Base-by-base conservation (phyloP, 2,329 filamentous ascomycete species). In the Nothopassalora personata region DNA sequence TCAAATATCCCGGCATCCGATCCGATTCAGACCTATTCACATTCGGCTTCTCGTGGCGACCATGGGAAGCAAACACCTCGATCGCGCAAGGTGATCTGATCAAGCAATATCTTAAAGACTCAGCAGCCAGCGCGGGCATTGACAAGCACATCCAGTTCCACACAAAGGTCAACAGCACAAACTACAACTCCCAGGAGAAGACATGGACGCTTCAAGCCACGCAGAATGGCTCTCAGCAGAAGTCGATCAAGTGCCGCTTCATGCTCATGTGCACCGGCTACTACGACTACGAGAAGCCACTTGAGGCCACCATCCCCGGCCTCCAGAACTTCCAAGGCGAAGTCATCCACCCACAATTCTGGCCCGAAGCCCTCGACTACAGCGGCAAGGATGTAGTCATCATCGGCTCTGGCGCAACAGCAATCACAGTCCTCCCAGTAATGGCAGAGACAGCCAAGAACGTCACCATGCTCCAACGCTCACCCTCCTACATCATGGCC, bases 401-500 rank as follows among this genome's bases (percentile, higher is more conserved):
- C 59, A 83, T 94, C 62, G 90, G 90, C 15, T 87, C 83, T 15
- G 91, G 91, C 7, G 90, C 90, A 2, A 95, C 91, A 0, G 87
- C 90, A 6, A 76, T 93, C 52, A 94, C 90, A 0, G 79, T 96
- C 0, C 72, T 95, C 3, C 91, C 90, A 0, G 82, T 80, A 50
- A 74, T 95, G 49, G 83, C 85, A 0, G 76, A 87, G 47, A 83
- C 81, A 43, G 89, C 88, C 5, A 75, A 74, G 5, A 81, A 83
- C 13, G 85, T 91, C 30, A 93, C 89, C 1, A 90, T 93, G 83
- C 80, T 95, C 2, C 90, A 95, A 74, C 84, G 91, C 58, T 90
- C 86, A 49, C 91, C 91, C 0, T 82, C 81, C 0, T 92, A 90
- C 67, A 60, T 72, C 52, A 58, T 72, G 43, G 65, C 70, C 19